Conservation (phyloP, 108 stramenopile genomes). For the Cyclotella cryptica region DNA sequence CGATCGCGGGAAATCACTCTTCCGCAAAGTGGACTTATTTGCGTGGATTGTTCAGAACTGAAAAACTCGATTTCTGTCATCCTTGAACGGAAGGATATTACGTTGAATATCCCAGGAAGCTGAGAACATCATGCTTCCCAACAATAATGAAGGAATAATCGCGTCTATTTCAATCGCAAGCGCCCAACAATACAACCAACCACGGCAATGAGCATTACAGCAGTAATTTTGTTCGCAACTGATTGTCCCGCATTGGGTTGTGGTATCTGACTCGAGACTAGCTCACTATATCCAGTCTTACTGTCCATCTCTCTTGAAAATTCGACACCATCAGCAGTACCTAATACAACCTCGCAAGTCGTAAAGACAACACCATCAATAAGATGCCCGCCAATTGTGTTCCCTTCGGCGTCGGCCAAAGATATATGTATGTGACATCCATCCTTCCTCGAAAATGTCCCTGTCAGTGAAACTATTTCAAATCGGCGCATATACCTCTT, state of each 20-base stretch:
- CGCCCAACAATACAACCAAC: constrained; percentile 21
- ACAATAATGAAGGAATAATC: background rate
- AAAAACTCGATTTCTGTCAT: no score
- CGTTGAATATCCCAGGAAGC: background rate
- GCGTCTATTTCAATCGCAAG: background rate
- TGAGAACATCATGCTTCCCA: background rate
- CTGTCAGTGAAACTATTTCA: constrained; percentile 77
- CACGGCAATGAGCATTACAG: constrained; percentile 7
- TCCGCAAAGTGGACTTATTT: no score
- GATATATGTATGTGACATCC: constrained; percentile 73
- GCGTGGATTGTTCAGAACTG: no score
- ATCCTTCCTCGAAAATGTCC: constrained; percentile 63
- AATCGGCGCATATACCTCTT: constrained; percentile 62
- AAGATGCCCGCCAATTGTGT: constrained; percentile 78
- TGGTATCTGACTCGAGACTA: constrained; percentile 33
- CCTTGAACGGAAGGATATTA: no score
- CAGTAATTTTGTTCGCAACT: background rate
- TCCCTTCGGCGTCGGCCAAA: constrained; percentile 50
- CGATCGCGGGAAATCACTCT: no score
- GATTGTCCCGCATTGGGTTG: background rate
- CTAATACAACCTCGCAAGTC: constrained; percentile 80
- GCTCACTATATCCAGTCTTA: constrained; percentile 72
- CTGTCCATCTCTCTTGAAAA: constrained; percentile 68
- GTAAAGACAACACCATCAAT: constrained; percentile 77
- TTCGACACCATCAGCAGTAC: constrained; percentile 58